Base-by-base conservation (phyloP, 352 stramenopile genomes). In the Pilasporangium apinafurcum region DNA sequence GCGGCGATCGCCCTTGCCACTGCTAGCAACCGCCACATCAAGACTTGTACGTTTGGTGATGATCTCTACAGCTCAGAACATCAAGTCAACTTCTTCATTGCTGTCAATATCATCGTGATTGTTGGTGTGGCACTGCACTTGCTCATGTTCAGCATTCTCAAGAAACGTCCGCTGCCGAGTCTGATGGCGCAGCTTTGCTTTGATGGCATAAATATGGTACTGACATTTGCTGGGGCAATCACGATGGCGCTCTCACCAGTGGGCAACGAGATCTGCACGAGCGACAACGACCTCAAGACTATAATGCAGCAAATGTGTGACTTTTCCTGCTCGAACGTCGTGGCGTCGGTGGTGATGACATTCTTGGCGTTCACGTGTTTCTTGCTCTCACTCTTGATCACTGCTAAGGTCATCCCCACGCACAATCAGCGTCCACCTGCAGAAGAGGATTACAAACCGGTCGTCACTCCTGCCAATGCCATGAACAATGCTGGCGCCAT, bases 1-100 rank as follows among this genome's bases (percentile, higher is more conserved):
- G 48, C 68, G 14, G 29, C 81, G 32, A 54, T 84, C 35, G 50
- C 71, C 5, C 53, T 63, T 8, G 51, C 57, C 14, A 73, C 59
- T 1, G 70, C 61, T 2, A 53, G 57, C 13, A 52, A 56, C 0
- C 58, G 74, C 13, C 58, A 70, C 34, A 62, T 81, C 53, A 75
- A 71, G 48, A 68, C 55, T 27, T 86, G 74, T 37, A 54, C 56
- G 25, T 80, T 75, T 26, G 68, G 65, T 26, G 60, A 74, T 32
- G 55, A 64, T 21, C 43, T 68, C 49, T 84, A 77, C 59, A 62
- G 58, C 44, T 86, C 70, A 20, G 41, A 61, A 30, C 54, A 57
- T 8, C 70, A 83, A 22, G 53, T 84, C 28, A 77, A 83, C 53
- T 84, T 84, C 41, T 45, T 86, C 30, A 56, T 84, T 9, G 42